Evolutionary conservation across 2,329 filamentous ascomycete genomes (phyloP).

Genomic region (Aureobasidium leucospermi): DNA sequence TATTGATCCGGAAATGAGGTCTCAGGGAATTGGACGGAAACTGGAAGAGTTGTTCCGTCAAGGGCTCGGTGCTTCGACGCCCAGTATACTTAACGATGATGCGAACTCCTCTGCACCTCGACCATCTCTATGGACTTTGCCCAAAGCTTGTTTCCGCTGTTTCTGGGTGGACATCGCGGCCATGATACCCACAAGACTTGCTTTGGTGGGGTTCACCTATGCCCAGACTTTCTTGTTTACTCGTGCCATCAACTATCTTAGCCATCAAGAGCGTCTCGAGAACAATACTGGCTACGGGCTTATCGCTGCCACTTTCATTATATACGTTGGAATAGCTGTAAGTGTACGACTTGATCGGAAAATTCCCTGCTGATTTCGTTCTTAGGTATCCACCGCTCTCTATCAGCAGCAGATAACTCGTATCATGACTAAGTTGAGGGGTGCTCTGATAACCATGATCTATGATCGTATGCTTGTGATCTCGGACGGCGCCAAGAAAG

Average conservation of each 20-base stretch:
- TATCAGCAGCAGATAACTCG: background rate
- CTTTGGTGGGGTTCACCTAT: background rate
- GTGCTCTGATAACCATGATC: background rate
- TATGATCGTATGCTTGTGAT: background rate
- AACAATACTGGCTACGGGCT: background rate
- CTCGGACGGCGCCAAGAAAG: background rate
- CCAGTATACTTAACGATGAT: background rate
- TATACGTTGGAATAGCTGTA: background rate
- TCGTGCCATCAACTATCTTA: background rate
- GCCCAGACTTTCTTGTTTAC: background rate
- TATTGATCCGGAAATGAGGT: background rate
- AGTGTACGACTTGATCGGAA: background rate
- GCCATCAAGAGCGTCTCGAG: background rate
- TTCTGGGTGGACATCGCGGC: background rate
- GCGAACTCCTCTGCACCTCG: background rate
- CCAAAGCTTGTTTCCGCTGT: background rate
- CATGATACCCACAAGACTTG: background rate
- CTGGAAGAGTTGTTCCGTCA: background rate
- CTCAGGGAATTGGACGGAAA: background rate
- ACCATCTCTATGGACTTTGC: background rate
- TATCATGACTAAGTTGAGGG: background rate
- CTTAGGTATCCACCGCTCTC: background rate
- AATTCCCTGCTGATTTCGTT: background rate
- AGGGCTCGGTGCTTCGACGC: background rate
- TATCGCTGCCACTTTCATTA: background rate